phyloP scores from a whole-genome alignment of 78 protist genomes.

The Dictyostelium purpureum region DNA sequence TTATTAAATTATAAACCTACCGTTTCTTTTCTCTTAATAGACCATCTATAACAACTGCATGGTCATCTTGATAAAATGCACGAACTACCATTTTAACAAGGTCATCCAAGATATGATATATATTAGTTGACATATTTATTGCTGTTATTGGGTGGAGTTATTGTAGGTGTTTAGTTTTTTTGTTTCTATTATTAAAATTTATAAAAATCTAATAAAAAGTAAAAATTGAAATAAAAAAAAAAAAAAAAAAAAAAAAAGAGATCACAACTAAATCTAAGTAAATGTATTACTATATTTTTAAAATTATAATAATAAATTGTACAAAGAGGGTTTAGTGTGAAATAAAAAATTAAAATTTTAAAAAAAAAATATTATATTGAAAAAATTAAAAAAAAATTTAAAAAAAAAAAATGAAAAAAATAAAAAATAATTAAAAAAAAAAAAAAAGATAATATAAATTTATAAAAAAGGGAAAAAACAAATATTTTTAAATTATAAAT shows the following conservation, averaged over 20 bases:
- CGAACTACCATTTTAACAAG: conserved; percentile 52
- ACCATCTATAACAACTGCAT: conserved; percentile 54
- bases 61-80: conserved; percentile 55
- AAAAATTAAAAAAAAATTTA: neutral
- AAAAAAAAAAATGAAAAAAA: neutral
- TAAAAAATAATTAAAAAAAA: neutral
- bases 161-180: neutral
- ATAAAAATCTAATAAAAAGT: neutral
- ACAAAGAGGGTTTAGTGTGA: neutral
- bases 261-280: neutral
- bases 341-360: neutral
- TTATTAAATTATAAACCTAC: neutral
- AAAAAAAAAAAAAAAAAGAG: neutral
- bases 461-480: neutral
- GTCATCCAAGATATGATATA: conserved; percentile 56
- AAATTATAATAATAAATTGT: neutral
- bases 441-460: neutral
- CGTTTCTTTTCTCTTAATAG: conserved; percentile 61
- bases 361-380: neutral
- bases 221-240: neutral
- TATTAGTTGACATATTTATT: conserved; percentile 32
- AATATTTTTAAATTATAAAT: neutral
- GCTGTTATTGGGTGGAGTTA: too few relatives aligned
- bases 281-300: neutral
- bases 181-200: neutral